Conservation (phyloP, 192 early-diverging fungal genomes). For the Backusella liffmaniae region DNA sequence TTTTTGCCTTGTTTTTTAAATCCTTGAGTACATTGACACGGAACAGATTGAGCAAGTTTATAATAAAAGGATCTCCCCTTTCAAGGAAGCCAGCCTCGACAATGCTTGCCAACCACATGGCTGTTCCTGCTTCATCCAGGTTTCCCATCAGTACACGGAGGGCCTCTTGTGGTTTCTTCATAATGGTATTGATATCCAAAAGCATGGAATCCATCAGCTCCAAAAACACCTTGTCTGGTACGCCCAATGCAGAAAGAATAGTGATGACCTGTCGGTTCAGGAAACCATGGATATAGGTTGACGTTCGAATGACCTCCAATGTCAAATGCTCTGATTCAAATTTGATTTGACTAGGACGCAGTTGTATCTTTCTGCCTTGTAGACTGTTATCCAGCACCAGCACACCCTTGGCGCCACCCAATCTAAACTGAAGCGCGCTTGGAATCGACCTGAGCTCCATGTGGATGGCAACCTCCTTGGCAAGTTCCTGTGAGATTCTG, state of each 20-base stretch:
- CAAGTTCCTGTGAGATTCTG: constrained; percentile 51
- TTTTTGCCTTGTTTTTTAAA: constrained; percentile 51
- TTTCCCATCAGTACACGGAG: constrained; percentile 38
- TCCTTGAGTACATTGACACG: constrained; percentile 44
- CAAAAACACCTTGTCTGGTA: constrained; percentile 56
- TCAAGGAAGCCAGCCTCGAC: constrained; percentile 49
- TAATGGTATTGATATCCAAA: constrained; percentile 34
- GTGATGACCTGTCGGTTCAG: constrained; percentile 70
- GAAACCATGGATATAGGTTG: constrained; percentile 48
- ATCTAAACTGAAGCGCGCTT: constrained; percentile 70
- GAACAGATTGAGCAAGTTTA: constrained; percentile 45
- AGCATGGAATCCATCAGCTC: constrained; percentile 46
- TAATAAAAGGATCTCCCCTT: constrained; percentile 41
- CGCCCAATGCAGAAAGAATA: constrained; percentile 53
- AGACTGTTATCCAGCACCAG: constrained; percentile 39
- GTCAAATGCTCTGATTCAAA: constrained; percentile 49
- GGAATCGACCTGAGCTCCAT: constrained; percentile 44
- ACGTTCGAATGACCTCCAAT: constrained; percentile 60
- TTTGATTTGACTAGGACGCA: constrained; percentile 60
- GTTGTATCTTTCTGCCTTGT: constrained; percentile 35
- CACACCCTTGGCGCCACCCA: constrained; percentile 68
- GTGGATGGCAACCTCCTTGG: constrained; percentile 36
- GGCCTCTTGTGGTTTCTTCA: constrained; percentile 35
- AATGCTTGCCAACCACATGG: constrained; percentile 38
- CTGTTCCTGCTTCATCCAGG: constrained; percentile 44